A percentile compares a stretch with the other conserved stretches of the same genome.
Conservation (phyloP, 257 asterid genomes). For the Lycium barbarum region DNA sequence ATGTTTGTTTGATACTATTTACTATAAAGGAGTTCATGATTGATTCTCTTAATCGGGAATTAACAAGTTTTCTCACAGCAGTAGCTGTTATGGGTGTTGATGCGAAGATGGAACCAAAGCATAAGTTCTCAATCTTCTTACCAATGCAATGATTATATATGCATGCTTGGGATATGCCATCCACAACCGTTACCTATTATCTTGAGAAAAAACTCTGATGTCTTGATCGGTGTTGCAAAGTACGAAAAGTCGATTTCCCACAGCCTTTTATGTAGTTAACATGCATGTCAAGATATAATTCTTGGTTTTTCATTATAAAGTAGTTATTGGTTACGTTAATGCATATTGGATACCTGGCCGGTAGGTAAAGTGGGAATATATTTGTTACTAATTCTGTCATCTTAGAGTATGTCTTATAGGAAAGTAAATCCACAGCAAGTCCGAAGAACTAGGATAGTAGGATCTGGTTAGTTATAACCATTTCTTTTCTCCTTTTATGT, state of each 20-base stretch:
- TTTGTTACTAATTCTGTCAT: too few species aligned
- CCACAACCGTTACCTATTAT: neutral
- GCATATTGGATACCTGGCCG: too few species aligned
- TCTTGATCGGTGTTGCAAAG: too few species aligned
- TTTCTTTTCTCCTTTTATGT: neutral
- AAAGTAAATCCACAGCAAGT: neutral
- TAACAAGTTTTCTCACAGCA: neutral
- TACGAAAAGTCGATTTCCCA: too few species aligned
- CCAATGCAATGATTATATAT: neutral
- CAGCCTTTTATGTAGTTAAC: too few species aligned
- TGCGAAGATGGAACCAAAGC: neutral
- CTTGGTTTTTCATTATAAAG: too few species aligned
- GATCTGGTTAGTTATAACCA: neutral
- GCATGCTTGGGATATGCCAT: neutral
- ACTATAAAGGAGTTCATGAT: conserved; percentile 10
- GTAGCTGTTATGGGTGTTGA: neutral
- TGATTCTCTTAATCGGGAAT: neutral
- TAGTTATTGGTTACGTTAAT: too few species aligned
- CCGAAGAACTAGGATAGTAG: too few species aligned
- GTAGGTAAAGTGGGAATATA: too few species aligned
- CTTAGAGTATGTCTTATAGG: too few species aligned
- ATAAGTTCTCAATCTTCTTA: neutral
- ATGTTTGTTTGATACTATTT: neutral
- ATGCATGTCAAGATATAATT: too few species aligned
- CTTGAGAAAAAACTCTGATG: neutral